Evolutionary conservation across 2,329 filamentous ascomycete genomes (phyloP).

Genomic region (Diaporthe ilicicola): DNA sequence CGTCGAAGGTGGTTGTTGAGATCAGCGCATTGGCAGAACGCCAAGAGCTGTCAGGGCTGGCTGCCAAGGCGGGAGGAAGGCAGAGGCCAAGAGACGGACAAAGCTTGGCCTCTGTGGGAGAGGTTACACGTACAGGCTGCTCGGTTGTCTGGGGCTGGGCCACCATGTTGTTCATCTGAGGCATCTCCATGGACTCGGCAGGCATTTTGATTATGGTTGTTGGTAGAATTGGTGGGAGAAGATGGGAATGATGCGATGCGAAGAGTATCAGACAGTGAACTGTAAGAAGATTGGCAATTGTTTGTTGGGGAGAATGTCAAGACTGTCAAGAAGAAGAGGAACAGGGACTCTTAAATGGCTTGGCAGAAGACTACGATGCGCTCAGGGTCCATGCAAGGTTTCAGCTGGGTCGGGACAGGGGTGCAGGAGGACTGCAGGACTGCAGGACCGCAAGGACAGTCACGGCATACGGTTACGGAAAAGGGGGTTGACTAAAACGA

Average conservation of each 20-base stretch:
- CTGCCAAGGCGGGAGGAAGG: slow-evolving; percentile 29
- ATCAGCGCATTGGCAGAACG: not conserved
- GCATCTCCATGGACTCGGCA: slow-evolving; percentile 34
- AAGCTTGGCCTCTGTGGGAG: slow-evolving; percentile 4
- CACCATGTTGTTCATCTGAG: slow-evolving; percentile 29
- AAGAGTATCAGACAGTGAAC: not conserved
- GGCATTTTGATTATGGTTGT: slow-evolving; percentile 20
- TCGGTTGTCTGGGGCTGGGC: slow-evolving; percentile 36
- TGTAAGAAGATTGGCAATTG: not conserved
- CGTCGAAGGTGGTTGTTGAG: not conserved
- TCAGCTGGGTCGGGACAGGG: slow-evolving; percentile 22
- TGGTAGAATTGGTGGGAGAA: not conserved
- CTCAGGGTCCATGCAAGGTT: slow-evolving; percentile 27
- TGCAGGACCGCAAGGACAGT: not conserved
- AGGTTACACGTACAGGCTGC: slow-evolving; percentile 39
- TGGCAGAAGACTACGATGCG: not conserved
- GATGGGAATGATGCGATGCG: not conserved
- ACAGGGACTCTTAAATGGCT: slow-evolving; percentile 20
- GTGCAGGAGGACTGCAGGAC: not conserved
- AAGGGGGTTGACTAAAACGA: slow-evolving; percentile 15
- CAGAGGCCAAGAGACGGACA: slow-evolving; percentile 19
- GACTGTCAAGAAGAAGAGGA: not conserved
- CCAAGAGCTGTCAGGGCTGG: slow-evolving; percentile 4
- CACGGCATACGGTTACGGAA: not conserved
- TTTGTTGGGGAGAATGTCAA: not conserved